Base-by-base conservation (phyloP, 2,329 filamentous ascomycete genomes). In the Fusarium duplospermum region DNA sequence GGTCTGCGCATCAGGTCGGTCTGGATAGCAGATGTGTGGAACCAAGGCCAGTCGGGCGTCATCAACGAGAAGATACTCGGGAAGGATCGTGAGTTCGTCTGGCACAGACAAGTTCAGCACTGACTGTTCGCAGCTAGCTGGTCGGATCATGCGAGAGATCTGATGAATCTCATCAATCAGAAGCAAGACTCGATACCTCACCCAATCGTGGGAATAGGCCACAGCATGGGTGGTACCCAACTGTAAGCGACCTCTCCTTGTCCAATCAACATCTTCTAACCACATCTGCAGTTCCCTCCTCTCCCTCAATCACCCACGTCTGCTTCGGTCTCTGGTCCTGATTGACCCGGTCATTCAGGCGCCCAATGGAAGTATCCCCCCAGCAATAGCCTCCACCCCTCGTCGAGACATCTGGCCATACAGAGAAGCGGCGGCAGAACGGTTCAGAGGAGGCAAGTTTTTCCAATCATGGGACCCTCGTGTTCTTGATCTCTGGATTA, bases 91-190 rank as follows among this genome's bases (percentile, higher is more conserved):
- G 3, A 13, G 47, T 52, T 13, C 16, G n/a, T n/a, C n/a, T n/a
- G n/a, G n/a, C 16, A 2, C 16, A 4, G 4, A 10, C 24, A 52
- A 13, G 24, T 2, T 29, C 2, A 7, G 1, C 3, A 4, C 22
- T 58, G 1, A 58, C 33, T 6, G 3, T 22, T 13, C 0, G 4
- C 33, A 58, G 54, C 54, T 33, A 57, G 54, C 1, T 57, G 54
- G 54, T 36, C 54, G 14, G 54, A 57, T 9, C 54, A 57, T 11
- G 31, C 54, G 0, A 35, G 54, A 58, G 67, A 67, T 27, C 18
- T 70, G 31, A 54, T 70, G 29, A 54, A 29, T 2, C 7, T 70
- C 59, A 67, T 70, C 42, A 70, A 61, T 31, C 63, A 66, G 20
- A 70, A 63, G n/a, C 64, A 56, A 57, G 57, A 29, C 8, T 31